Evolutionary conservation across 139 green algal species (phyloP).

Genomic region (Micractinium conductrix): DNA sequence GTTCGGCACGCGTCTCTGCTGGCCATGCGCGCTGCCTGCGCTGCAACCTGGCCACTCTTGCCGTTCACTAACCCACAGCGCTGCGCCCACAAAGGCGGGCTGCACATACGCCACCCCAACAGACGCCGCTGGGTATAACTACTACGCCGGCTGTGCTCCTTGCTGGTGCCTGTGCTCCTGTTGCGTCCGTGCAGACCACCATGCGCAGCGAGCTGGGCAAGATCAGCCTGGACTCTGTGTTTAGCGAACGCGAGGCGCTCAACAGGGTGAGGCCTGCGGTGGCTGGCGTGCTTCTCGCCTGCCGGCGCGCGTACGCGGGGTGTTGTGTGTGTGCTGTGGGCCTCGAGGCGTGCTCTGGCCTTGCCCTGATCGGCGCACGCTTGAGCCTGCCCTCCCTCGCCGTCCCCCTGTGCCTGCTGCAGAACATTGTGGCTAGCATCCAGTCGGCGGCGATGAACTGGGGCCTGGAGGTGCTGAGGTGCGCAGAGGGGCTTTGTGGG

Average conservation of each 20-base stretch:
- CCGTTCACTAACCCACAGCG: too few species aligned
- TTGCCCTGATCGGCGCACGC: too few species aligned
- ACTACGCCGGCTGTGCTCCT: background rate
- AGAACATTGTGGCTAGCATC: conserved; percentile 42
- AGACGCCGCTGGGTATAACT: too few species aligned
- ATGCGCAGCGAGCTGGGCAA: conserved; percentile 97
- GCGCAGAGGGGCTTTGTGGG: too few species aligned
- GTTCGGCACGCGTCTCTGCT: background rate
- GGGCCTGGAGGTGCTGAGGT: conserved; percentile 90
- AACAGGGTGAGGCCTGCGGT: too few species aligned
- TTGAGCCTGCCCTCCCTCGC: too few species aligned
- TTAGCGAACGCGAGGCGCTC: conserved; percentile 13
- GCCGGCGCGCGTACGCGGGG: too few species aligned
- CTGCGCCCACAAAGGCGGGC: too few species aligned
- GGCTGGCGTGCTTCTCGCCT: too few species aligned
- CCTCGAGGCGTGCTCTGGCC: background rate
- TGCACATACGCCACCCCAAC: too few species aligned
- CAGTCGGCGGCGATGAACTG: conserved; percentile 81
- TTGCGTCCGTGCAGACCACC: conserved; percentile 72
- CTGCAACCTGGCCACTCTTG: too few species aligned
- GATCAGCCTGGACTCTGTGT: conserved; percentile 91
- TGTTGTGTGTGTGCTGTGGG: background rate
- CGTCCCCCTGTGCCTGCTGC: background rate
- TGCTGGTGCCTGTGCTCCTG: background rate
- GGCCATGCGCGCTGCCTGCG: too few species aligned